Evolutionary conservation across 1,139 yeast species (phyloP).

Genomic region (Nadsonia commutata): DNA sequence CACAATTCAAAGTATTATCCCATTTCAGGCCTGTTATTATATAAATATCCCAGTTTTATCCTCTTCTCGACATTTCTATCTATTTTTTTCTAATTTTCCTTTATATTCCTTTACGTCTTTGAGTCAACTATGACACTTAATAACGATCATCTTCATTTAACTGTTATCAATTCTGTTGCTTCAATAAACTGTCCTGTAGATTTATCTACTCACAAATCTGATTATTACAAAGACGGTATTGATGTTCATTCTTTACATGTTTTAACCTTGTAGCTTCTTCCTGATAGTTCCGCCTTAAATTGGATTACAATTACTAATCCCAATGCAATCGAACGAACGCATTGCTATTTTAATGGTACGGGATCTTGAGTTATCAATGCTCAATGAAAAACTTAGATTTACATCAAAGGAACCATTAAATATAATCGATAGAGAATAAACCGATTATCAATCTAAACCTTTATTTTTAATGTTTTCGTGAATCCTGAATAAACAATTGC

Average conservation of each 20-base stretch:
- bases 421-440: slow-evolving; percentile 16
- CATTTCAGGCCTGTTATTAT: no score
- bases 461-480: slow-evolving; percentile 62
- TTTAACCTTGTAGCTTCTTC: slow-evolving; percentile 34
- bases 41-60: no score
- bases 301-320: no score
- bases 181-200: no score
- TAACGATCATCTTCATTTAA: no score
- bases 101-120: no score
- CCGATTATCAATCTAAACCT: slow-evolving; percentile 26
- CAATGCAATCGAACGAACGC: slow-evolving; percentile 28
- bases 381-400: slow-evolving; percentile 19
- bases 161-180: no score
- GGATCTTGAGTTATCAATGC: slow-evolving; percentile 40
- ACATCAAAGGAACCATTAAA: slow-evolving; percentile 8
- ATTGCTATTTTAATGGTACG: slow-evolving; percentile 53
- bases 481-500: slow-evolving; percentile 59
- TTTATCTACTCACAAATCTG: no score
- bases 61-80: no score
- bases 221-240: slow-evolving; percentile 10
- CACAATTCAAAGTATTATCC: no score
- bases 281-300: slow-evolving; percentile 21
- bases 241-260: slow-evolving; percentile 31
- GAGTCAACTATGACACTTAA: no score
- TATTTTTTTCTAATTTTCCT: no score